Conservation (phyloP, 163 green algal genomes). For the Botryococcus braunii region DNA sequence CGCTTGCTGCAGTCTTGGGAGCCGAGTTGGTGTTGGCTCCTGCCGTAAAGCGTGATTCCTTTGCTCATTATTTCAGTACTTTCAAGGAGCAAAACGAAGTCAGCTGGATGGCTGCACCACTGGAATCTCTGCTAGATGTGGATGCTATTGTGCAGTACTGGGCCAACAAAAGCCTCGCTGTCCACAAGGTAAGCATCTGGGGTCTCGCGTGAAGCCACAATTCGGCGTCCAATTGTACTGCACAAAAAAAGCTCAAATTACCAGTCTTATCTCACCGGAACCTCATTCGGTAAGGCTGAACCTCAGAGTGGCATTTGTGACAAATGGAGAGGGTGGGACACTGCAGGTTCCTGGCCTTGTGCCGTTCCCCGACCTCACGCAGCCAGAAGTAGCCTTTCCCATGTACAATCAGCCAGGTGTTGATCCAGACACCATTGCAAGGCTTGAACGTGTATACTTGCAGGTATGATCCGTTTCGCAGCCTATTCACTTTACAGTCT, state of each 20-base stretch:
- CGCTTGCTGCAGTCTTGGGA: constrained; percentile 45
- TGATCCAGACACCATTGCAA: constrained; percentile 24
- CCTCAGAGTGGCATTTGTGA: too few species aligned
- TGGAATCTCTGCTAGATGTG: constrained; percentile 48
- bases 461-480: constrained; percentile 1
- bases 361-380: constrained; percentile 51
- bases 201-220: constrained; percentile 2
- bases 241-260: too few species aligned
- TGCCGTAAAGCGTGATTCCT: constrained; percentile 50
- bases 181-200: constrained; percentile 23
- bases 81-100: constrained; percentile 60
- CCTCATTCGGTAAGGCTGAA: too few species aligned
- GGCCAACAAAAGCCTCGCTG: constrained; percentile 20
- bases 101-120: constrained; percentile 40
- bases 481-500: too few species aligned
- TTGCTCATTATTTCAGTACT: constrained; percentile 56
- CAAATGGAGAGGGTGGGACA: too few species aligned
- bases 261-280: too few species aligned
- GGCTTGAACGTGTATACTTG: constrained; percentile 44
- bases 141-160: constrained; percentile 34
- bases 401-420: constrained; percentile 32
- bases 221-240: too few species aligned
- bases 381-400: constrained; percentile 48
- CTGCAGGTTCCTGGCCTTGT: constrained; percentile 27
- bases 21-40: constrained; percentile 58